Percentiles rank a stretch among this genome's conserved stretches.
Conservation (phyloP, 2,329 filamentous ascomycete genomes). For the Chrysoporthe puriensis region DNA sequence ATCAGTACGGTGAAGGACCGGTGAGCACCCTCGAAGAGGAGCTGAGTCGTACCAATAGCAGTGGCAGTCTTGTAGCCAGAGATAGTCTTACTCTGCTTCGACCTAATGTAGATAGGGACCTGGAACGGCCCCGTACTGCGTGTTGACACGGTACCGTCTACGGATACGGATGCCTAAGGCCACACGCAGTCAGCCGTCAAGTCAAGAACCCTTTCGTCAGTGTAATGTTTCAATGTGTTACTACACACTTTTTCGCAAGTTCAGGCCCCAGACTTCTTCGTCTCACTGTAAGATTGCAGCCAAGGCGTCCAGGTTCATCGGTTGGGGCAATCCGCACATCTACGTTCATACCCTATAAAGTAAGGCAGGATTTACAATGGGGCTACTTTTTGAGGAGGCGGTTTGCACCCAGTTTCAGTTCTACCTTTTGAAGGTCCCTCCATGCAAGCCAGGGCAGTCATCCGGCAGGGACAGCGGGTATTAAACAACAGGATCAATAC, state of each 20-base stretch:
- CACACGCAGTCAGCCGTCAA: not conserved
- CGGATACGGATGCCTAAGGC: not conserved
- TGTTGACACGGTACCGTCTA: not conserved
- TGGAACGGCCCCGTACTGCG: slow-evolving; percentile 2
- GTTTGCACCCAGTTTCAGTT: not conserved
- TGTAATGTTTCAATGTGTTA: not conserved
- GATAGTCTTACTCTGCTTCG: not conserved
- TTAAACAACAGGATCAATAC: not conserved
- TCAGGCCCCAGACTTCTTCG: not conserved
- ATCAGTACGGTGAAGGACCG: slow-evolving; percentile 75
- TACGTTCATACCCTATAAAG: not conserved
- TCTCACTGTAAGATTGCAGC: not conserved
- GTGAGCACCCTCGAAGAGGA: slow-evolving; percentile 75
- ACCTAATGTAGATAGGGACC: not conserved
- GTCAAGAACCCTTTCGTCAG: not conserved
- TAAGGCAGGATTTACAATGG: not conserved
- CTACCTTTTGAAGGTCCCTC: not conserved
- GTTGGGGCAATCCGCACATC: not conserved
- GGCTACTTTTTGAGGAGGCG: not conserved
- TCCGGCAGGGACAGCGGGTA: not conserved
- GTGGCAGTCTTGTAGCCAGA: slow-evolving; percentile 12
- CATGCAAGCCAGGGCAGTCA: not conserved
- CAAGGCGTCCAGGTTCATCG: not conserved
- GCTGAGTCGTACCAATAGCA: slow-evolving; percentile 45
- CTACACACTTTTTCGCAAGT: not conserved